These are phyloP conservation scores for Skeletonema grethae DNA, from an alignment of 108 stramenopile genomes.

Conservation along the genomic window DNA sequence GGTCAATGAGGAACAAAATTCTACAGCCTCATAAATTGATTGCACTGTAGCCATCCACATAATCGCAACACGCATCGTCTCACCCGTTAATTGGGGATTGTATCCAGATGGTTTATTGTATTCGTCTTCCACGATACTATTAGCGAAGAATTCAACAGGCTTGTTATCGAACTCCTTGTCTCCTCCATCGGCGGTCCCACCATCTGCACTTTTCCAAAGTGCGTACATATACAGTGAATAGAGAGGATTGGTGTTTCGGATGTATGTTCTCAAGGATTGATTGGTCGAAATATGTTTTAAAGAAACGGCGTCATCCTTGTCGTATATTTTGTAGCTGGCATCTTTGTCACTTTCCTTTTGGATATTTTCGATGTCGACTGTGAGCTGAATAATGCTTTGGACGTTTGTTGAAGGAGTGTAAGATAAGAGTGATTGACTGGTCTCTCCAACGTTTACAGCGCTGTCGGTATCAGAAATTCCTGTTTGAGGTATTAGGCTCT, in stretches of 20 bases:
- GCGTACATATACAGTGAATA: conserved; percentile 1
- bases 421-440: not conserved
- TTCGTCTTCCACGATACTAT: conserved; percentile 59
- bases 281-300: not conserved
- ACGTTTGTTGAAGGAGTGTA: conserved; percentile 1
- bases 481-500: not conserved
- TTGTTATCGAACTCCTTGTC: conserved; percentile 52
- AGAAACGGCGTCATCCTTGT: not conserved
- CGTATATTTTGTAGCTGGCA: not conserved
- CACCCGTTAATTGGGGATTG: not conserved
- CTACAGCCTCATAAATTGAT: conserved; percentile 44
- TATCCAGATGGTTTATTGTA: not conserved
- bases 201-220: not conserved
- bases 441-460: not conserved
- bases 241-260: not conserved
- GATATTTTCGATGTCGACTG: not conserved
- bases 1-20: conserved; percentile 41
- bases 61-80: conserved; percentile 31
- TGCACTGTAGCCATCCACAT: conserved; percentile 65
- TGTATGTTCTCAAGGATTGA: not conserved
- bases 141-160: conserved; percentile 53
- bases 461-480: not conserved
- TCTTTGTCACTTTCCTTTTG: conserved; percentile 1
- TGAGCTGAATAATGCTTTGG: not conserved
- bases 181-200: not conserved